Percentiles rank a stretch among this genome's conserved stretches.
Evolutionary conservation across 2,329 filamentous ascomycete genomes (phyloP).

Genomic region (Talaromyces sp.): DNA sequence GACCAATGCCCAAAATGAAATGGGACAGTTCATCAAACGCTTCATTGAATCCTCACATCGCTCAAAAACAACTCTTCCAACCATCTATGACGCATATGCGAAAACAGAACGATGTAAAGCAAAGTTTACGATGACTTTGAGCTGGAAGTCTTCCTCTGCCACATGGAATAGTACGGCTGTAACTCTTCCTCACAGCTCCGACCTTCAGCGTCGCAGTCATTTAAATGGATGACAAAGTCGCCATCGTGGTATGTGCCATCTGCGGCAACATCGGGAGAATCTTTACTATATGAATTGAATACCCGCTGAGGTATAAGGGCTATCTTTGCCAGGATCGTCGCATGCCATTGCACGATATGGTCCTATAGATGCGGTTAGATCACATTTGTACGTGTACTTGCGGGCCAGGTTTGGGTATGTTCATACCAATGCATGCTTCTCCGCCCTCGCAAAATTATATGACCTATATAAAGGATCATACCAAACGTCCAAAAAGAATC

Average conservation of each 20-base stretch:
- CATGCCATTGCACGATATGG: slow-evolving; percentile 93
- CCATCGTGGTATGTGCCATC: slow-evolving; percentile 73
- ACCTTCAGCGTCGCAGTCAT: slow-evolving; percentile 61
- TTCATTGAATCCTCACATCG: neutral
- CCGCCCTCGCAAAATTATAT: slow-evolving; percentile 96
- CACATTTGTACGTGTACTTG: neutral
- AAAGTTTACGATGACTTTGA: neutral
- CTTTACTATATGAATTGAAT: slow-evolving; percentile 71
- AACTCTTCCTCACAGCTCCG: slow-evolving; percentile 71
- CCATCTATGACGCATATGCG: neutral
- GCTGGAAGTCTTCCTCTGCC: slow-evolving; percentile 29
- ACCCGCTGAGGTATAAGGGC: slow-evolving; percentile 82
- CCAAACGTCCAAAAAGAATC: slow-evolving; percentile 92
- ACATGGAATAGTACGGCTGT: slow-evolving; percentile 48
- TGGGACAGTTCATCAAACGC: neutral
- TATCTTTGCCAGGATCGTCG: slow-evolving; percentile 85
- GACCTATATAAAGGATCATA: slow-evolving; percentile 89
- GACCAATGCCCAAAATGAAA: neutral
- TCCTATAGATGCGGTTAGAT: slow-evolving; percentile 52
- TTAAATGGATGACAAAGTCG: slow-evolving; percentile 78
- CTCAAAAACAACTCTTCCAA: neutral
- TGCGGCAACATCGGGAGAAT: slow-evolving; percentile 33
- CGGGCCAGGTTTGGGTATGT: slow-evolving; percentile 29
- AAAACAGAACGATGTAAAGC: neutral
- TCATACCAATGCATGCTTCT: slow-evolving; percentile 78